Conservation (phyloP, 768 basidiomycete species). For the Pleurotus platypus region DNA sequence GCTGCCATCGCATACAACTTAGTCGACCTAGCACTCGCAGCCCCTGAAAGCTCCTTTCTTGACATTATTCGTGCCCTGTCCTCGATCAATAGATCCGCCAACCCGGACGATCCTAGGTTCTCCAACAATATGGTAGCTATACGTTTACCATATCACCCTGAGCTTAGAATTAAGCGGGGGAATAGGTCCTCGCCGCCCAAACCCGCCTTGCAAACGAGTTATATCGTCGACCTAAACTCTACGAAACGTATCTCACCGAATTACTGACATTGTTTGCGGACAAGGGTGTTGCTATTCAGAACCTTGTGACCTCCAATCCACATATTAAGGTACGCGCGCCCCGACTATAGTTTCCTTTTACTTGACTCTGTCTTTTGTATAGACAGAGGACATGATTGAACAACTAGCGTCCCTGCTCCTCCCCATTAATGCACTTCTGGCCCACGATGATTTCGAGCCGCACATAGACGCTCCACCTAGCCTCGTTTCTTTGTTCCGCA, state of each 20-base stretch:
- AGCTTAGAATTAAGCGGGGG: background rate
- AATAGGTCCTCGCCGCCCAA: conserved; percentile 83
- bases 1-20: conserved; percentile 90
- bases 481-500: conserved; percentile 77
- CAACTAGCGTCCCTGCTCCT: conserved; percentile 86
- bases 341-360: conserved; percentile 6
- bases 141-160: no score
- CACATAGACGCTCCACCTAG: conserved; percentile 51
- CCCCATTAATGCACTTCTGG: conserved; percentile 85
- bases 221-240: conserved; percentile 68
- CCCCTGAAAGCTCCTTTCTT: conserved; percentile 70
- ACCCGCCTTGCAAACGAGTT: conserved; percentile 85
- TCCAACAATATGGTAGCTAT: conserved; percentile 79
- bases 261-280: conserved; percentile 84
- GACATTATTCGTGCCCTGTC: conserved; percentile 88
- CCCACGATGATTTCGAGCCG: conserved; percentile 65
- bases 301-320: conserved; percentile 62
- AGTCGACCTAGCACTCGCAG: conserved; percentile 81
- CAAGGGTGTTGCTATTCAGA: conserved; percentile 89
- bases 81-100: conserved; percentile 78
- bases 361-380: conserved; percentile 6
- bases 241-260: conserved; percentile 78
- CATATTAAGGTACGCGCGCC: conserved; percentile 53
- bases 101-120: conserved; percentile 83
- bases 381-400: conserved; percentile 83